phyloP scores from a whole-genome alignment of 306 rosid species.

The Cucumis cinereus region DNA sequence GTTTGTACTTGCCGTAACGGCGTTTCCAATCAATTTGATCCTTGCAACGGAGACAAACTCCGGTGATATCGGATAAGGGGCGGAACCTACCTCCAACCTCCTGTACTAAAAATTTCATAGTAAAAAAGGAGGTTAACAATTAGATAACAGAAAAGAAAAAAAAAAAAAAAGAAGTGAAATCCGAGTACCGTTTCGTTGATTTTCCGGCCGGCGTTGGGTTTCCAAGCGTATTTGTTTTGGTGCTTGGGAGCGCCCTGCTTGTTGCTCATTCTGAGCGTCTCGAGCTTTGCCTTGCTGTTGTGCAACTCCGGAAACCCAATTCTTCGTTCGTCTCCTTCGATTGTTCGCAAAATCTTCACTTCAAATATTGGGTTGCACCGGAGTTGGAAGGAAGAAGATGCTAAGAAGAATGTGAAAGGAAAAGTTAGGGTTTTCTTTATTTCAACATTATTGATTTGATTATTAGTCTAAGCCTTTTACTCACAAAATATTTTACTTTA shows the following conservation, averaged over 20 bases:
- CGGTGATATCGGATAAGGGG: slow-evolving; percentile 66
- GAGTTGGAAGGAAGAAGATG: too few relatives aligned
- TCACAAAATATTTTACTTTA: too few relatives aligned
- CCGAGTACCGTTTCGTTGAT: slow-evolving; percentile 63
- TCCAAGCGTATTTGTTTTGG: slow-evolving; percentile 74
- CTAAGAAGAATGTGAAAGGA: too few relatives aligned
- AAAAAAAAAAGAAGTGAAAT: not conserved
- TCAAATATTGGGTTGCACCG: too few relatives aligned
- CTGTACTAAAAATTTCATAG: slow-evolving; percentile 14
- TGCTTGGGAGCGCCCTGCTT: slow-evolving; percentile 53
- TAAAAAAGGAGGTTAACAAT: not conserved
- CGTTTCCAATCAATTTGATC: slow-evolving; percentile 93
- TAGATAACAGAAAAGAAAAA: not conserved
- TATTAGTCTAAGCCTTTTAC: too few relatives aligned
- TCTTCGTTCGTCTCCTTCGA: too few relatives aligned
- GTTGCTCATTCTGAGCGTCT: slow-evolving; percentile 27
- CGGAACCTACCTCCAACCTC: slow-evolving; percentile 77
- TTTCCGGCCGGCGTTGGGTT: slow-evolving; percentile 70
- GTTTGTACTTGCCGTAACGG: slow-evolving; percentile 79
- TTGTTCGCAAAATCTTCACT: too few relatives aligned
- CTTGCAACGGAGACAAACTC: slow-evolving; percentile 80
- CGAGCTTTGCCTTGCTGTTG: not conserved
- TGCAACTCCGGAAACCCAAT: not conserved
- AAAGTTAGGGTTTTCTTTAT: too few relatives aligned
- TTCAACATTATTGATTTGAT: too few relatives aligned